phyloP scores from a whole-genome alignment of 2,329 filamentous ascomycete genomes.

The Ophiostoma sp. region DNA sequence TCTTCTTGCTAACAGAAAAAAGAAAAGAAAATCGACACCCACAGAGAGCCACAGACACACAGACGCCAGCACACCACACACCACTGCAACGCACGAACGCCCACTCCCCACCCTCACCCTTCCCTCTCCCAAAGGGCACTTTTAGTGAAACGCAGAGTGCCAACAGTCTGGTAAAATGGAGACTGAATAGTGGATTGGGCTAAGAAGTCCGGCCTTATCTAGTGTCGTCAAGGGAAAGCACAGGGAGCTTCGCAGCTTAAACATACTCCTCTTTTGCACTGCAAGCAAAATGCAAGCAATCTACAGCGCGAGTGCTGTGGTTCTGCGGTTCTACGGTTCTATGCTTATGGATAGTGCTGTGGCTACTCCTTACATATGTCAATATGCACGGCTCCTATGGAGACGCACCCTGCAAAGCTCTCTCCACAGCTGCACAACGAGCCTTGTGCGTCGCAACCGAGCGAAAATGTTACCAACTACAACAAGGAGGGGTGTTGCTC shows the following conservation, averaged over 20 bases:
- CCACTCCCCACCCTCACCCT: neutral
- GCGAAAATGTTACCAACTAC: neutral
- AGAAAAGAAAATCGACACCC: neutral
- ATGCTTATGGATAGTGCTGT: neutral
- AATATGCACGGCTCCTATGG: neutral
- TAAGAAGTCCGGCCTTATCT: constrained; percentile 3
- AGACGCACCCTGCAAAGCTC: neutral
- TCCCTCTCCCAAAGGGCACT: neutral
- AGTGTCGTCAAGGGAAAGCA: neutral
- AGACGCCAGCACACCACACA: neutral
- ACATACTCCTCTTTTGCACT: neutral
- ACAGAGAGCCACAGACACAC: neutral
- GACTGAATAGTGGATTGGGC: constrained; percentile 5
- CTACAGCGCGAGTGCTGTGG: neutral
- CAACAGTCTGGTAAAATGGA: constrained; percentile 23
- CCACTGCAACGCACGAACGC: neutral
- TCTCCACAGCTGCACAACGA: neutral
- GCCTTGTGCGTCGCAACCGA: neutral
- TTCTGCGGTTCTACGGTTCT: neutral
- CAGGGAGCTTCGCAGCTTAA: neutral
- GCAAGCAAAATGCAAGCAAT: neutral
- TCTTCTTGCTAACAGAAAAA: neutral
- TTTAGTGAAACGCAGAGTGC: constrained; percentile 24
- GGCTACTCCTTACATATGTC: neutral
- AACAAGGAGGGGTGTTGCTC: neutral